Base-by-base conservation (phyloP, 2,329 filamentous ascomycete species). In the Colletotrichum tropicale region DNA sequence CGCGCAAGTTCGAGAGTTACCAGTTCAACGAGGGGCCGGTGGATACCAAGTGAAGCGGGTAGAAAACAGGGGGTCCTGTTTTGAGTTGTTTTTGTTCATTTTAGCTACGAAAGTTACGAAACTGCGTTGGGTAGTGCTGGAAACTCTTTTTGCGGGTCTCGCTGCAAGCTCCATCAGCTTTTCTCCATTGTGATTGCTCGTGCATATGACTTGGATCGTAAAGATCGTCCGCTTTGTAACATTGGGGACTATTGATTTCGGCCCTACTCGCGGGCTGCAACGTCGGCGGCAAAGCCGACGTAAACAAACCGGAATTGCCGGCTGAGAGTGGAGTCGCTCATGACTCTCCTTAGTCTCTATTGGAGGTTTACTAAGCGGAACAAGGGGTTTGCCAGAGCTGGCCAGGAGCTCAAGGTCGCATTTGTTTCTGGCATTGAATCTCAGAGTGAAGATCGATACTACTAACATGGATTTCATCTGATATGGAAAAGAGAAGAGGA, bases 1-100 rank as follows among this genome's bases (percentile, higher is more conserved):
- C 72, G 28, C 58, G 75, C 56, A 61, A 58, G 43, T 77, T 77
- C n/a, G 66, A 75, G 38, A 68, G 62, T 24, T 43, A 75, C 69
- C 21, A 75, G 38, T 38, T 75, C 36, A 72, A 75, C 18, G 62
- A 52, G 60, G 71, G 60, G n/a, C 60, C 66, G 55, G 60, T 61
- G 67, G 71, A 74, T 28, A 61, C 66, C 38, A 58, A 74, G 65
- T 74, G 56, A 70, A n/a, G 56, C 30, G 56, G 58, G 52, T 43
- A 43, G 38, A 6, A 15, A 9, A 36, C n/a, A 43, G 52, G 38
- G 55, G 61, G 30, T 34, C 21, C 43, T 73, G 56, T 61, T 56
- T 24, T 32, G 66, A 34, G 43, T 58, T 64, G 38, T 68, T 62
- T 70, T 58, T 70, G 34, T 70, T 61, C 43, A 10, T 52, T 52